Evolutionary conservation across 495 filamentous ascomycete genomes (phyloP), one percentile per base, ranked within the genome.

Genomic region (Penicillium taxi): DNA sequence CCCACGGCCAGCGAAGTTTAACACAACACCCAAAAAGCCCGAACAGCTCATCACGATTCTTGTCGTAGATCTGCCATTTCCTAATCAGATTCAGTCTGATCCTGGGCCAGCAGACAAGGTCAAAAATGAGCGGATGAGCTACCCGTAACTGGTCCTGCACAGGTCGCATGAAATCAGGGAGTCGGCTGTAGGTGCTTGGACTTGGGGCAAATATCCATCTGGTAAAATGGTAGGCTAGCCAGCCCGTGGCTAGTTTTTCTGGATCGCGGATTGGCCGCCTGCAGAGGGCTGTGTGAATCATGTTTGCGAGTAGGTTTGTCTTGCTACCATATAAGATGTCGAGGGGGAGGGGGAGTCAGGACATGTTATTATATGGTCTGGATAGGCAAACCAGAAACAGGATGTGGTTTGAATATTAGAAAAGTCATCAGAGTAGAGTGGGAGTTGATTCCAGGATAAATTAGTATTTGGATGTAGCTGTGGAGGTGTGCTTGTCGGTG

Each of bases 1-100:
- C 50, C 56, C 56, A 59, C 19, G 56, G 56, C 56, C 56, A 59
- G 5, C 53, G 39, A 9, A 59, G 41, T 35, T 53, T 57, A 6
- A 57, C 21, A 39, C 53, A 59, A 12, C 53, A 57, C 3, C 38
- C 20, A 20, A 59, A 37, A 30, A 55, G 29, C 4, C 51, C 53
- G 23, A 59, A 52, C 1, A 59, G 26, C 5, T 45, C 45, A 6
- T 55, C 45, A 0, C 40, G 39, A 7, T 47, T 15, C 1, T 38
- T 32, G 8, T 38, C 20, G 31, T 52, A 49, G 1, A 52, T 11
- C n/a, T 39, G 33, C 53, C 53, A 56, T 7, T 44, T 33, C 6
- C 32, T 29, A 9, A 56, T 54, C 19, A 59, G n/a, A 14, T 59
- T 59, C 4, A 27, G 21, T 8, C 56, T 42, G 7, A 59, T 14